Base-by-base conservation (phyloP, 768 basidiomycete species). In the Pisolithus albus region DNA sequence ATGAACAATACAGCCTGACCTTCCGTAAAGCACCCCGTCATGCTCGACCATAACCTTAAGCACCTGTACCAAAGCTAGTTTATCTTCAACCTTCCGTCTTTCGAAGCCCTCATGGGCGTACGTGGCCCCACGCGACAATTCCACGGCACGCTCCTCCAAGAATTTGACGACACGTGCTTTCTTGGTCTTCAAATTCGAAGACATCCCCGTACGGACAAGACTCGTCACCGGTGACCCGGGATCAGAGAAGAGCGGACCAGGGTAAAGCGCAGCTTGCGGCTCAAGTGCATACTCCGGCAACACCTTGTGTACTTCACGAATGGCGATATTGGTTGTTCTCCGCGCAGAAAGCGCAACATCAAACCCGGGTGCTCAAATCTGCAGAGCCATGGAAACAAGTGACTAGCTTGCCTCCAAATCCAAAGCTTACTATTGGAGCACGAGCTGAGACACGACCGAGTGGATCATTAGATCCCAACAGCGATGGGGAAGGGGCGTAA, bases 321-420 rank as follows among this genome's bases (percentile, higher is more conserved):
- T 76, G 54, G 81, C 76, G 19, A 95, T 70, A 38, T 79, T 77
- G 2, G 84, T 85, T 10, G 84, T 81, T 46, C 81, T 81, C 28
- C 86, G 80, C 15, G 83, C 80, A 11, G 85, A 80, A 23, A 90
- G 71, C 1, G 87, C 84, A 45, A 89, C 81, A 65, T 91, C 86
- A 64, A 90, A 85, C 40, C 87, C 84, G 18, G 18, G 85, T 82
- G 64, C 75, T 81, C 63, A 86, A 66, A 15, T 80, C 78, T 11
- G 78, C 71, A 47, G 80, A 76, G 28, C 80, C 79, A 58, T 90
- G 92, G 73, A 95, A 96, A 65, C 89, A 94, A 7, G 90, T 85
- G 8, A 94, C 78, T 52, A 97, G 60, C 61, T 86, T 87, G 10
- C 94, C 94, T n/a, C 92, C 92, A 60, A 94, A 93, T 0, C 95